These are phyloP conservation scores for Boechera retrofracta DNA, from an alignment of 345 rosid genomes.

Conservation along the genomic window DNA sequence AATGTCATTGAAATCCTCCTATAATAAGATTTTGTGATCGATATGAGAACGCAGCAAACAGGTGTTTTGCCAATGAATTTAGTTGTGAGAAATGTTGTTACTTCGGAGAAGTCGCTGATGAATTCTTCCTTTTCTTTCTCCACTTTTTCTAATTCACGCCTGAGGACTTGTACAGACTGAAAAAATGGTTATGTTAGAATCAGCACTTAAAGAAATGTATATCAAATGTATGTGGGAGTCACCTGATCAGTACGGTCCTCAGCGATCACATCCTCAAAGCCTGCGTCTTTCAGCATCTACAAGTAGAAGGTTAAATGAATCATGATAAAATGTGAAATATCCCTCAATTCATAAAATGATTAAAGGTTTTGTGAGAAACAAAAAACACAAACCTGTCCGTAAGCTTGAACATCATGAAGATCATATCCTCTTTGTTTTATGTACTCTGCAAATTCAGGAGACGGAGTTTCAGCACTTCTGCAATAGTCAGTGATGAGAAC, in stretches of 20 bases:
- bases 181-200: background rate
- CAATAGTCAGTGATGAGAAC: slow-evolving; percentile 93
- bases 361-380: background rate
- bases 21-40: background rate
- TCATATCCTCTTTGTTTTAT: slow-evolving; percentile 95
- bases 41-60: background rate
- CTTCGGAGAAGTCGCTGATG: slow-evolving; percentile 76
- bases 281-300: slow-evolving; percentile 88
- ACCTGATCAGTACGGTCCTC: slow-evolving; percentile 95
- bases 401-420: slow-evolving; percentile 84
- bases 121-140: slow-evolving; percentile 81
- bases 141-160: slow-evolving; percentile 60
- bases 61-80: background rate
- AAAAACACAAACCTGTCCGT: slow-evolving; percentile 67
- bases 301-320: background rate
- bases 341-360: background rate
- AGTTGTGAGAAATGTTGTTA: slow-evolving; percentile 23
- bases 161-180: slow-evolving; percentile 76
- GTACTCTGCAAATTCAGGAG: slow-evolving; percentile 63
- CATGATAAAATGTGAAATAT: background rate
- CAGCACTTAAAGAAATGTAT: background rate
- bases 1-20: slow-evolving; percentile 82
- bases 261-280: slow-evolving; percentile 73
- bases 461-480: slow-evolving; percentile 65
- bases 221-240: background rate